Percentiles rank a stretch among this genome's conserved stretches.
These are phyloP conservation scores for Pneumocystis sp. DNA, from an alignment of 1,139 yeast genomes.

Conservation along the genomic window DNA sequence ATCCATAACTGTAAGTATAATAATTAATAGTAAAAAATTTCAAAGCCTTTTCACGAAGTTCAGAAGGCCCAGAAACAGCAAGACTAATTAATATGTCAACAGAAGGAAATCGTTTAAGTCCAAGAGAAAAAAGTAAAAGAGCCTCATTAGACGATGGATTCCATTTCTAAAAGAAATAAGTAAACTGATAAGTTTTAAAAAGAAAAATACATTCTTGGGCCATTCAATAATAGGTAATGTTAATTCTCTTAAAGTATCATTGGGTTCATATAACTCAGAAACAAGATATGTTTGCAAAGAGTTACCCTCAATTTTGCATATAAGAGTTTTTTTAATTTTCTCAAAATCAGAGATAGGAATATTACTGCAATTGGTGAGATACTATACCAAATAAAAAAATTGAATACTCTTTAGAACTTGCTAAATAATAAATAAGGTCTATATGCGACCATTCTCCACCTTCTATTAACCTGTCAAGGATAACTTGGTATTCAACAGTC, in stretches of 20 bases:
- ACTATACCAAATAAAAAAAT: neutral
- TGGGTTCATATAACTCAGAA: conserved; percentile 24
- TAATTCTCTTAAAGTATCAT: conserved; percentile 18
- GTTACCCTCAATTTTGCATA: conserved; percentile 17
- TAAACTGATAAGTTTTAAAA: neutral
- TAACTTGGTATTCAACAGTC: conserved; percentile 29
- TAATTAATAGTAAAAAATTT: conserved; percentile 21
- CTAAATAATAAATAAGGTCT: conserved; percentile 26
- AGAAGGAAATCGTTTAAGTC: conserved; percentile 22
- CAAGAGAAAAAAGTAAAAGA: conserved; percentile 21
- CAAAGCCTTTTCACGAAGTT: conserved; percentile 19
- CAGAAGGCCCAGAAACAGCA: conserved; percentile 15
- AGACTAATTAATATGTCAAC: conserved; percentile 15
- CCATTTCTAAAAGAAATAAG: conserved; percentile 18
- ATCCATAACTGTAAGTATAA: conserved; percentile 18
- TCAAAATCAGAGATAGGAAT: conserved; percentile 8
- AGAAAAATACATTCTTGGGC: conserved; percentile 11
- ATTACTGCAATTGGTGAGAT: conserved; percentile 1
- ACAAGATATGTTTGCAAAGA: conserved; percentile 22
- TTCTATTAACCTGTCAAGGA: conserved; percentile 24
- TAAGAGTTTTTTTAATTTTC: conserved; percentile 4
- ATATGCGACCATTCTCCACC: conserved; percentile 25
- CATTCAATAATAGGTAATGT: conserved; percentile 24
- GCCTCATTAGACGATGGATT: conserved; percentile 21
- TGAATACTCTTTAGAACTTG: conserved; percentile 11